Evolutionary conservation across 192 early-diverging fungal genomes (phyloP).

Genomic region (Umbelopsis sp.): DNA sequence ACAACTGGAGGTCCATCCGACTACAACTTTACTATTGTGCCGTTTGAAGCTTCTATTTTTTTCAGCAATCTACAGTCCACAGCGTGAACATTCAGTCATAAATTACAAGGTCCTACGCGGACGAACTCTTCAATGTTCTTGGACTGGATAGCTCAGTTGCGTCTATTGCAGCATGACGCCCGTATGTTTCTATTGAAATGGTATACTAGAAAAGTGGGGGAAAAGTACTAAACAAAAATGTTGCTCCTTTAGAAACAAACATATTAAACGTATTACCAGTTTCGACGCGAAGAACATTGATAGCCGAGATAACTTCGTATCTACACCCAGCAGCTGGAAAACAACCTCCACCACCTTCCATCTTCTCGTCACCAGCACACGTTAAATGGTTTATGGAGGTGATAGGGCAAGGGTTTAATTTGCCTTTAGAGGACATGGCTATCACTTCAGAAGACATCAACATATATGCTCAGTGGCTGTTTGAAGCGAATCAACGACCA

Average conservation of each 20-base stretch:
- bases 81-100: too few relatives aligned
- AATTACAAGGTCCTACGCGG: too few relatives aligned
- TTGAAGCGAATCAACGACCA: slow-evolving; percentile 63
- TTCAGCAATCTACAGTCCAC: neutral
- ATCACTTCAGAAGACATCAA: slow-evolving; percentile 67
- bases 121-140: slow-evolving; percentile 63
- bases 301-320: slow-evolving; percentile 67
- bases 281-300: slow-evolving; percentile 60
- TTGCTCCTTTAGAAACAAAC: slow-evolving; percentile 61
- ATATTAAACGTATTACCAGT: slow-evolving; percentile 73
- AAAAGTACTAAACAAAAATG: neutral
- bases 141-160: slow-evolving; percentile 71
- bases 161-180: slow-evolving; percentile 69
- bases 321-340: slow-evolving; percentile 34
- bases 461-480: slow-evolving; percentile 80
- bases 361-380: slow-evolving; percentile 75
- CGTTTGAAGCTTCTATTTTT: neutral
- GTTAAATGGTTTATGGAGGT: slow-evolving; percentile 87
- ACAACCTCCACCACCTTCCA: slow-evolving; percentile 52
- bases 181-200: slow-evolving; percentile 46
- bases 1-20: neutral
- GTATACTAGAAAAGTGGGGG: neutral
- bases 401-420: slow-evolving; percentile 78
- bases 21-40: neutral
- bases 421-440: slow-evolving; percentile 75